A percentile compares a stretch with the other conserved stretches of the same genome.
Conservation (phyloP, 345 rosid genomes). For the Salix viminalis region DNA sequence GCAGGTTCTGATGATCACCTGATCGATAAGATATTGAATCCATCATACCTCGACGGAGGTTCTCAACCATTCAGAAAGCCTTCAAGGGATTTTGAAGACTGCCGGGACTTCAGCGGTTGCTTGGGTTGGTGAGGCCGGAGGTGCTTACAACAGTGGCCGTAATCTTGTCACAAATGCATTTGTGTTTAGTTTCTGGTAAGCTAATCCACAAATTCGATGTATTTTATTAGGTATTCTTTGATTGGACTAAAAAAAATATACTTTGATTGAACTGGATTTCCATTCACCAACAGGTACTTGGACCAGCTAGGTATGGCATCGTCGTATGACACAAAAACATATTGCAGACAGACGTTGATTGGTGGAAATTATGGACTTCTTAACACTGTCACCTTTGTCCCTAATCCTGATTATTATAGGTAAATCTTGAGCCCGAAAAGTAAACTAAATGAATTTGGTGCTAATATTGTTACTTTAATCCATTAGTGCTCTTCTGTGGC, state of each 20-base stretch:
- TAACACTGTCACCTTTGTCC: constrained; percentile 36
- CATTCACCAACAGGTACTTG: constrained; percentile 35
- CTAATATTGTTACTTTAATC: not conserved
- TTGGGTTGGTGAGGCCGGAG: constrained; percentile 69
- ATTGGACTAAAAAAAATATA: too few species aligned
- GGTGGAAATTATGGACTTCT: constrained; percentile 62
- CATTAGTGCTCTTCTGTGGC: constrained; percentile 49
- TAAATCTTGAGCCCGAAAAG: not conserved
- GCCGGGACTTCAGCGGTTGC: constrained; percentile 44
- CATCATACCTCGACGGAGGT: constrained; percentile 38
- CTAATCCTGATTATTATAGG: constrained; percentile 56
- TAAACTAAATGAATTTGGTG: not conserved
- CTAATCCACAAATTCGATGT: not conserved
- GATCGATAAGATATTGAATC: constrained; percentile 41
- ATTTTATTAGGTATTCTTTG: not conserved
- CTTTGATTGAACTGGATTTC: not conserved
- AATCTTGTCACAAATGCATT: constrained; percentile 49
- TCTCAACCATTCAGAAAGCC: constrained; percentile 20
- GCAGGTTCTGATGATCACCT: constrained; percentile 45
- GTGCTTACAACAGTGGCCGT: constrained; percentile 55
- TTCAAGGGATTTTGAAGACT: constrained; percentile 34
- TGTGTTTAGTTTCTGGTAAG: constrained; percentile 57
- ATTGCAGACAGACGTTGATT: constrained; percentile 48
- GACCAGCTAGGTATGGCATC: constrained; percentile 65
- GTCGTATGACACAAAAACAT: constrained; percentile 43